A percentile compares a stretch with the other conserved stretches of the same genome.
Evolutionary conservation across 352 stramenopile genomes (phyloP).

Genomic region (Pythium biforme): DNA sequence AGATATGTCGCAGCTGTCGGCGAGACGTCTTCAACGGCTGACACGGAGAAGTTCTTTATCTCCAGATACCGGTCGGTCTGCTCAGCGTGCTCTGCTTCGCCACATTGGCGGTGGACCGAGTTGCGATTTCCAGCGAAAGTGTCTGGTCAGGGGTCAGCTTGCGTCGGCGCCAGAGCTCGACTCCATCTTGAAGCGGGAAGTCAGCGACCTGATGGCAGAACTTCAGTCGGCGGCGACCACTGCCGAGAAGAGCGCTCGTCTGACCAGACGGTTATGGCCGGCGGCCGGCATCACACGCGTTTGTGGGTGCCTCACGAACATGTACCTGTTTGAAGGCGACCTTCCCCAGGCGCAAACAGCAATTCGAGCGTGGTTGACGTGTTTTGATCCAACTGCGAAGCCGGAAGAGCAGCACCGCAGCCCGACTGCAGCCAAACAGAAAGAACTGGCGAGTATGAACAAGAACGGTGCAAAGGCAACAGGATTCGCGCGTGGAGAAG

Average conservation of each 20-base stretch:
- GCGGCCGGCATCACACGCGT: constrained; percentile 78
- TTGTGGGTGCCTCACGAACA: constrained; percentile 69
- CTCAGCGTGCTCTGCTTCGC: constrained; percentile 65
- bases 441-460: constrained; percentile 7
- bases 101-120: constrained; percentile 68
- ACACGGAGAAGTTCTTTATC: constrained; percentile 41
- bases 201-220: constrained; percentile 63
- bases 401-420: constrained; percentile 33
- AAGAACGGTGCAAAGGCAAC: constrained; percentile 14
- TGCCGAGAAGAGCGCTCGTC: constrained; percentile 58
- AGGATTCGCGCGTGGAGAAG: constrained; percentile 67
- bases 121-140: constrained; percentile 72
- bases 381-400: constrained; percentile 73
- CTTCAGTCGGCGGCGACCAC: constrained; percentile 58
- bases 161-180: constrained; percentile 63
- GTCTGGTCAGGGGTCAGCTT: constrained; percentile 68
- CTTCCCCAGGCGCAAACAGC: constrained; percentile 46
- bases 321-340: constrained; percentile 75
- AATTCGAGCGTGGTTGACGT: constrained; percentile 66
- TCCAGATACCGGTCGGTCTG: constrained; percentile 44
- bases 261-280: constrained; percentile 70
- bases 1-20: constrained; percentile 19
- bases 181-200: constrained; percentile 55
- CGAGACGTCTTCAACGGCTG: constrained; percentile 13
- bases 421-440: constrained; percentile 28